Conservation (phyloP, 352 stramenopile genomes). For the Pythium brachiatum region DNA sequence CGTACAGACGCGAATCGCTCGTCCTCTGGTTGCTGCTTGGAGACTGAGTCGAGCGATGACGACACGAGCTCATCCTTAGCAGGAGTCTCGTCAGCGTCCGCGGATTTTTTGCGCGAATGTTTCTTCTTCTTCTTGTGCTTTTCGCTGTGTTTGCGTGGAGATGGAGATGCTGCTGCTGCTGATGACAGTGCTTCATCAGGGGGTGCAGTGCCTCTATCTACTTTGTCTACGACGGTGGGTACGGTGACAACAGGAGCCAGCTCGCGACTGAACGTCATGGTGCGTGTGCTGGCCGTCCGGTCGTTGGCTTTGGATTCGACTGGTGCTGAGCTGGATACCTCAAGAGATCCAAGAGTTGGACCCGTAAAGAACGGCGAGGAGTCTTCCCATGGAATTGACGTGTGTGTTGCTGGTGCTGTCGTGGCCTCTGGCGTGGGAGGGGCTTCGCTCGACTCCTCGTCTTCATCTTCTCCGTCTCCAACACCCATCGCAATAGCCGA, state of each 20-base stretch:
- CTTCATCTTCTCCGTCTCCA: neutral
- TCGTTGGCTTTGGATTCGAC: neutral
- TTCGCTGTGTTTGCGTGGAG: slow-evolving; percentile 9
- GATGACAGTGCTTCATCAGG: neutral
- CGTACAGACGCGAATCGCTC: slow-evolving; percentile 1
- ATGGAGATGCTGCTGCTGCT: neutral
- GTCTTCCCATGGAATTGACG: neutral
- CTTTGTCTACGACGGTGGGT: neutral
- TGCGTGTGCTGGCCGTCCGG: neutral
- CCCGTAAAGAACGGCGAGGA: neutral
- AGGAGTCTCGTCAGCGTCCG: neutral
- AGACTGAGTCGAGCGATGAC: neutral
- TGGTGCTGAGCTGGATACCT: neutral
- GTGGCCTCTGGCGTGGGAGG: neutral
- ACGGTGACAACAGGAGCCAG: neutral
- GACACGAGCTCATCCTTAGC: neutral
- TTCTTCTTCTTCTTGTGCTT: slow-evolving; percentile 23
- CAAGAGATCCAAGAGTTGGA: neutral
- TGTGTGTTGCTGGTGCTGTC: neutral
- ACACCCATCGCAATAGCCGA: neutral
- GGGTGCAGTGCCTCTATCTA: neutral
- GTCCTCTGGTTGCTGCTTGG: neutral
- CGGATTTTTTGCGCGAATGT: slow-evolving; percentile 9
- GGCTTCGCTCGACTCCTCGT: neutral
- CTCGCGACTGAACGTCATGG: neutral